Evolutionary conservation across 257 asterid genomes (phyloP).

Genomic region (Salvia splendens): DNA sequence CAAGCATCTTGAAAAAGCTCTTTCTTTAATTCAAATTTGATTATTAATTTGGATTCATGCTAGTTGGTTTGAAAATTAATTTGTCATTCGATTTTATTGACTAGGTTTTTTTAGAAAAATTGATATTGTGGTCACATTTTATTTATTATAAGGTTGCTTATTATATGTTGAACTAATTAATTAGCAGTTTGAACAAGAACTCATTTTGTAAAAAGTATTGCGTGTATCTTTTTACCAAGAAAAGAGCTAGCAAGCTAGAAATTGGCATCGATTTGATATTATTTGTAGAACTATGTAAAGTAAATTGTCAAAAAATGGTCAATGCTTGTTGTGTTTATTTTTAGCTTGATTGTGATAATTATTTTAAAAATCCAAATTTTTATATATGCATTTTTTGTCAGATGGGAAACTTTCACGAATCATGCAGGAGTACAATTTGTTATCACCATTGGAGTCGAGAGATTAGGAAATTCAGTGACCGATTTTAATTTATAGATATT

Average conservation of each 20-base stretch:
- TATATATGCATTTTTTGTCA: no score
- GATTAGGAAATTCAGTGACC: no score
- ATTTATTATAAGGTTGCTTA: not conserved
- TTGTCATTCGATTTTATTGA: not conserved
- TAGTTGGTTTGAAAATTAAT: not conserved
- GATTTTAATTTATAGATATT: no score
- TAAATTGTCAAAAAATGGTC: not conserved
- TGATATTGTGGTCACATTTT: not conserved
- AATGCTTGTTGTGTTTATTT: not conserved
- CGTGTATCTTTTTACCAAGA: not conserved
- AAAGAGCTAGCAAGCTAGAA: no score
- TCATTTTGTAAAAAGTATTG: not conserved
- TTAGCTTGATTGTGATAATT: conserved; percentile 10
- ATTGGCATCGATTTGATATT: not conserved
- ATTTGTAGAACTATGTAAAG: not conserved
- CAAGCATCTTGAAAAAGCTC: conserved; percentile 60
- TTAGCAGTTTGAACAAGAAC: not conserved
- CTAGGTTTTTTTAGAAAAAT: not conserved
- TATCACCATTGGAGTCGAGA: no score
- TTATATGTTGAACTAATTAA: not conserved
- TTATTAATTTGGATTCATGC: not conserved
- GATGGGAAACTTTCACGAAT: no score
- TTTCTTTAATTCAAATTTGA: conserved; percentile 39
- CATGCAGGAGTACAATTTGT: no score
- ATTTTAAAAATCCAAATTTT: no score